Percentiles rank a stretch among this genome's conserved stretches.
Conservation (phyloP, 495 filamentous ascomycete genomes). For the Xylaria palmicola region DNA sequence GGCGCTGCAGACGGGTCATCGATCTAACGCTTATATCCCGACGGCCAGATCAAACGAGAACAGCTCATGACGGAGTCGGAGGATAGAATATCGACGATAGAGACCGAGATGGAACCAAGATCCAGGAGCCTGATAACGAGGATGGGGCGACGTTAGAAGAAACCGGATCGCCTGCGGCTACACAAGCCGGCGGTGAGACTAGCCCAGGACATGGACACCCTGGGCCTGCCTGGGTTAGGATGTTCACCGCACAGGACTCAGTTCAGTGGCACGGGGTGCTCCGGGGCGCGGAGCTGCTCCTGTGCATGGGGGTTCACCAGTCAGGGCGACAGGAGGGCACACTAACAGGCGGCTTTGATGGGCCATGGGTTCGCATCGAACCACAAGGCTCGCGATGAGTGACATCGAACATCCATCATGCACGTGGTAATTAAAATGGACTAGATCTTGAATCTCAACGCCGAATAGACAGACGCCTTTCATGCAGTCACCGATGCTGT, state of each 20-base stretch:
- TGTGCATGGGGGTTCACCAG: not conserved
- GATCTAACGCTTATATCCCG: too few species aligned
- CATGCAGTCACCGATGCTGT: slow-evolving; percentile 6
- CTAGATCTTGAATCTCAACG: slow-evolving; percentile 9
- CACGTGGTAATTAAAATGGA: slow-evolving; percentile 12
- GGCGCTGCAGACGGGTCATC: too few species aligned
- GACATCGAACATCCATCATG: slow-evolving; percentile 11
- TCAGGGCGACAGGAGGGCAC: not conserved
- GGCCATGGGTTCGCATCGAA: slow-evolving; percentile 6
- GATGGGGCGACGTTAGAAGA: not conserved
- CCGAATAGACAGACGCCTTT: not conserved
- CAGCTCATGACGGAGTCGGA: not conserved
- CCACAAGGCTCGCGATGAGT: not conserved
- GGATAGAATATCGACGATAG: not conserved
- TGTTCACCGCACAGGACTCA: slow-evolving; percentile 9
- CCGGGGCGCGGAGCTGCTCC: not conserved
- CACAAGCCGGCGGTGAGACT: slow-evolving; percentile 12
- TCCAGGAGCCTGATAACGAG: slow-evolving; percentile 9
- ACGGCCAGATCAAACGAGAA: not conserved
- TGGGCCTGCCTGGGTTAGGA: too few species aligned
- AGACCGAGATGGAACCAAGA: slow-evolving; percentile 6
- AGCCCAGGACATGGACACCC: not conserved
- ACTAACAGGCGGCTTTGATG: not conserved
- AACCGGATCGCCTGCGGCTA: slow-evolving; percentile 10
- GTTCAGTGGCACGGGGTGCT: not conserved